Conservation (phyloP, 352 stramenopile genomes). For the Phytopythium delawarense region DNA sequence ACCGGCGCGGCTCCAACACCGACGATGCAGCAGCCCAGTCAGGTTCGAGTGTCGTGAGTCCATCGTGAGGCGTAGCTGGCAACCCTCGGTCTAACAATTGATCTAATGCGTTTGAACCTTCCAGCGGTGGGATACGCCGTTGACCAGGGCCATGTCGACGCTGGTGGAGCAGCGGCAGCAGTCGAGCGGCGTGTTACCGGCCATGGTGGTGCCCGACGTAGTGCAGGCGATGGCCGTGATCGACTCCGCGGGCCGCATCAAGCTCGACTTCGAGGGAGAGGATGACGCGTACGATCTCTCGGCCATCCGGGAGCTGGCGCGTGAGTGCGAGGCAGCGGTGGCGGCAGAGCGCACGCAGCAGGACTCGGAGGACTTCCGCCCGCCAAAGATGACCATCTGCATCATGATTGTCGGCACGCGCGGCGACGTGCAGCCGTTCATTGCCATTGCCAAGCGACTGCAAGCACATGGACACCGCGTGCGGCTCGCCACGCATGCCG, state of each 20-base stretch:
- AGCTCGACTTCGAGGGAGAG: conserved; percentile 1
- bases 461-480: conserved; percentile 87
- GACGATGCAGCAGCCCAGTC: not conserved
- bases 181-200: not conserved
- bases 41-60: not conserved
- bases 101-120: not conserved
- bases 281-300: conserved; percentile 2
- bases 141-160: conserved; percentile 2
- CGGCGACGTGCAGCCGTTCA: conserved; percentile 85
- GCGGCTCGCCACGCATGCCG: conserved; percentile 86
- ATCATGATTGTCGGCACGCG: conserved; percentile 91
- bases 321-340: not conserved
- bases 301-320: not conserved
- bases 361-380: not conserved
- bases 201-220: not conserved
- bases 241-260: not conserved
- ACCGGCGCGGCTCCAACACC: not conserved
- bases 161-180: not conserved
- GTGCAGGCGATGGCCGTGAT: not conserved
- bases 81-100: too few species aligned
- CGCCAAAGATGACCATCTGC: conserved; percentile 52
- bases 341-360: not conserved
- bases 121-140: not conserved
- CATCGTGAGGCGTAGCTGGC: too few species aligned
- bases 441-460: conserved; percentile 83